Percentiles rank a stretch among this genome's conserved stretches.
phyloP scores from a whole-genome alignment of 768 basidiomycete species.

The Lactarius tabidus region DNA sequence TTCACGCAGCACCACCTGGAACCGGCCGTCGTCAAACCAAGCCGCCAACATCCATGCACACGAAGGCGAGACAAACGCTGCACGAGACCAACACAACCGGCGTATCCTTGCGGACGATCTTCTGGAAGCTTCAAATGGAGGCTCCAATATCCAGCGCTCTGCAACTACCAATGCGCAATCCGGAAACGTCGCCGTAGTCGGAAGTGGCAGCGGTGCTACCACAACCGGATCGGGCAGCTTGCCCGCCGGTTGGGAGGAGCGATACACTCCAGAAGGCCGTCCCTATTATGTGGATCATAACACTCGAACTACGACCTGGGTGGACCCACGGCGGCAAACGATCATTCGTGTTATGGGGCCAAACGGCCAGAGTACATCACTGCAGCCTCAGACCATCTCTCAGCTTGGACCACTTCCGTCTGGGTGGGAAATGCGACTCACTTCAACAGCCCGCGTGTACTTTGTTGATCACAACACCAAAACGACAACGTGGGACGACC shows the following conservation, averaged over 20 bases:
- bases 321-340: conserved; percentile 95
- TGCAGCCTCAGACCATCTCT: conserved; percentile 93
- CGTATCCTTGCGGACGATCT: conserved; percentile 82
- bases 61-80: conserved; percentile 77
- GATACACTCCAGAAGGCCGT: conserved; percentile 96
- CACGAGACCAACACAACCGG: conserved; percentile 81
- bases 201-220: conserved; percentile 51
- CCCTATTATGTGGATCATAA: conserved; percentile 99
- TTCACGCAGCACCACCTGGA: conserved; percentile 97
- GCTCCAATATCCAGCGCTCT: conserved; percentile 22
- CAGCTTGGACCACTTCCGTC: conserved; percentile 96
- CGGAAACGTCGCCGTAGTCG: conserved; percentile 38
- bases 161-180: conserved; percentile 32
- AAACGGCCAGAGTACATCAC: conserved; percentile 77
- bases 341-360: conserved; percentile 97
- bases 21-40: conserved; percentile 77
- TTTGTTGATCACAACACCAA: conserved; percentile 99
- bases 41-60: conserved; percentile 67
- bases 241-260: conserved; percentile 98
- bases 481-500: conserved; percentile 99
- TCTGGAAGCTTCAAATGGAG: conserved; percentile 59
- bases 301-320: conserved; percentile 99
- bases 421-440: conserved; percentile 99
- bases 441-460: conserved; percentile 95
- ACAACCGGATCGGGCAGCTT: conserved; percentile 81